Percentiles rank a stretch among this genome's conserved stretches.
These are phyloP conservation scores for Amphibolis antarctica DNA, from an alignment of 106 monocot species.

Conservation along the genomic window DNA sequence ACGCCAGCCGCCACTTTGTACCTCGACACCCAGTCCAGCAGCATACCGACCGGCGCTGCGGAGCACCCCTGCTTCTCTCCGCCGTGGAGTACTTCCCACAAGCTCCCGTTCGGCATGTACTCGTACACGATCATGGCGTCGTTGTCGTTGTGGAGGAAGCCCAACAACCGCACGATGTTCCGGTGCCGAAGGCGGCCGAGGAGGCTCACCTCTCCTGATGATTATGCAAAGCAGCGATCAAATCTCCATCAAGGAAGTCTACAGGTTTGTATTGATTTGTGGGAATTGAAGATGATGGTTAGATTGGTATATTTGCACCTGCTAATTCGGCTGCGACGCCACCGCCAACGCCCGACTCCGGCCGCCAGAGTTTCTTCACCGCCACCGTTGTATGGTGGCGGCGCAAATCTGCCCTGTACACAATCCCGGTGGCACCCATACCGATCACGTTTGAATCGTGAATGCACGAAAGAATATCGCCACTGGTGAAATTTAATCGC, in stretches of 20 bases:
- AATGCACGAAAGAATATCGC: conserved; percentile 63
- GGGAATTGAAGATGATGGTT: neutral
- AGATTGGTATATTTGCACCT: neutral
- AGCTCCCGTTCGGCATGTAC: conserved; percentile 75
- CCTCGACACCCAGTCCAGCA: conserved; percentile 72
- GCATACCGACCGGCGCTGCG: conserved; percentile 9
- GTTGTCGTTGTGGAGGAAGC: conserved; percentile 63
- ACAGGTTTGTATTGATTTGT: neutral
- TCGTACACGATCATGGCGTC: conserved; percentile 82
- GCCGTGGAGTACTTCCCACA: conserved; percentile 82
- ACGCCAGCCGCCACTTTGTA: conserved; percentile 73
- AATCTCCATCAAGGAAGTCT: neutral
- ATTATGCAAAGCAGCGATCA: neutral
- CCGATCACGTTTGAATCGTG: conserved; percentile 74
- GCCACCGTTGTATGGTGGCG: conserved; percentile 47
- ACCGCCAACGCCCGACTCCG: neutral
- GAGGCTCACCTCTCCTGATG: conserved; percentile 34
- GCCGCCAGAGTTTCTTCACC: conserved; percentile 78
- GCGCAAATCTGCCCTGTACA: conserved; percentile 72
- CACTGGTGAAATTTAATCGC: conserved; percentile 60
- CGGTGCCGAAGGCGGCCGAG: conserved; percentile 71
- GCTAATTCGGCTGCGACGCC: conserved; percentile 13
- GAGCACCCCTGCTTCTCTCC: neutral
- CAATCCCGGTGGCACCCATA: conserved; percentile 81
- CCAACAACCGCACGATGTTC: conserved; percentile 69